A percentile compares a stretch with the other conserved stretches of the same genome.
Conservation (phyloP, 495 filamentous ascomycete species). For the Platismatia glauca region DNA sequence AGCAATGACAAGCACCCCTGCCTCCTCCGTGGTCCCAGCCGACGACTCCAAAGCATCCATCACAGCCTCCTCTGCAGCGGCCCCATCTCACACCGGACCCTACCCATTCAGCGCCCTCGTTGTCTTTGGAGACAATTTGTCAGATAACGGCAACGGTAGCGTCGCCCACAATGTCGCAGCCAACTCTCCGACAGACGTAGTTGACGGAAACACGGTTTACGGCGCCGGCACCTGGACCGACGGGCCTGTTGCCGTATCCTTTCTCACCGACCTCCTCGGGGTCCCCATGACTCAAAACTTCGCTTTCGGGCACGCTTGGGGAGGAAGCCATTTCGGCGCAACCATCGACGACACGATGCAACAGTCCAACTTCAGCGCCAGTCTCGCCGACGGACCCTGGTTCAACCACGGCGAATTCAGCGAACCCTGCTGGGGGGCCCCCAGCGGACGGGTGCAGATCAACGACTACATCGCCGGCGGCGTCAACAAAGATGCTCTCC, state of each 20-base stretch:
- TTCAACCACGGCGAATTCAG: neutral
- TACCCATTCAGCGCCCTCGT: neutral
- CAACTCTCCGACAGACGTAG: neutral
- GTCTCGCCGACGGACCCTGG: neutral
- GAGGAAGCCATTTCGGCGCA: neutral
- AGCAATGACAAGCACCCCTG: neutral
- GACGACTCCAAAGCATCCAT: neutral
- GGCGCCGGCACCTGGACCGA: neutral
- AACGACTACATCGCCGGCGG: neutral
- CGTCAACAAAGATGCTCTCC: neutral
- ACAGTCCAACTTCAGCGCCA: constrained; percentile 4
- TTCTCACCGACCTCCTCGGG: neutral
- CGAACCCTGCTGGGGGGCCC: neutral
- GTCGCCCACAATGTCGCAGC: neutral
- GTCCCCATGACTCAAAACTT: neutral
- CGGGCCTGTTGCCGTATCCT: neutral
- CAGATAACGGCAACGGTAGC: neutral
- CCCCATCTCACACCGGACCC: neutral
- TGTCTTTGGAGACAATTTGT: neutral
- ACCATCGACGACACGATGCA: constrained; percentile 8
- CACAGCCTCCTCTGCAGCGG: neutral
- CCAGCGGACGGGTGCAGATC: neutral
- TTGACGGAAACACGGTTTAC: neutral
- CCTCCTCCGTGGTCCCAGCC: neutral
- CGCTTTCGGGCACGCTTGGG: neutral